Conservation (phyloP, 176 grass and related monocot genomes). For the Hsuehochloa calcarea region DNA sequence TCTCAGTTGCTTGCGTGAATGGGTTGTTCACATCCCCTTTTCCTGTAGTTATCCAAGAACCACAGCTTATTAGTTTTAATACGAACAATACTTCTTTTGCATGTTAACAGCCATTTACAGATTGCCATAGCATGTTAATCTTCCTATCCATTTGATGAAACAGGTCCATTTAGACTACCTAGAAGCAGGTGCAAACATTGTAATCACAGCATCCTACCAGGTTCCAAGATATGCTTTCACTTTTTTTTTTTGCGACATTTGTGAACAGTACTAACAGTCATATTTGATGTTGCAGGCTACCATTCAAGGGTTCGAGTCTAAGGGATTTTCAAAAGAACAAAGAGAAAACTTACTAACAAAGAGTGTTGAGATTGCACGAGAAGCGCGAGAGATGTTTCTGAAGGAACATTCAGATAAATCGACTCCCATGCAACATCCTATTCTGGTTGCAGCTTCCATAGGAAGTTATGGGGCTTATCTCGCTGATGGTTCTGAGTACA, state of each 20-base stretch:
- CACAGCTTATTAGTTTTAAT: not conserved
- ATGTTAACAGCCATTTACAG: not conserved
- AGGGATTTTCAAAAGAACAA: slow-evolving; percentile 73
- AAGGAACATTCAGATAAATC: slow-evolving; percentile 42
- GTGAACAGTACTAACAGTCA: not conserved
- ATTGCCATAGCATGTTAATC: slow-evolving; percentile 4
- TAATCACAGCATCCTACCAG: slow-evolving; percentile 96
- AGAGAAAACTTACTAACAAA: slow-evolving; percentile 64
- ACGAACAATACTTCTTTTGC: not conserved
- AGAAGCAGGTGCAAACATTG: slow-evolving; percentile 79
- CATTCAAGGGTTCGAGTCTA: slow-evolving; percentile 80
- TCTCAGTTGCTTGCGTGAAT: not conserved
- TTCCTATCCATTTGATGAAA: slow-evolving; percentile 24
- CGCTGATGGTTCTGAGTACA: slow-evolving; percentile 97
- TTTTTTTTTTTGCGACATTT: not conserved
- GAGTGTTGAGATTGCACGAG: slow-evolving; percentile 78
- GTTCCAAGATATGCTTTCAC: slow-evolving; percentile 30
- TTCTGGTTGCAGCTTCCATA: slow-evolving; percentile 84
- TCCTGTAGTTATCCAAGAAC: not conserved
- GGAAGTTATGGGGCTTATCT: slow-evolving; percentile 98
- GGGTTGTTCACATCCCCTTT: not conserved
- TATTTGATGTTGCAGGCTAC: slow-evolving; percentile 59
- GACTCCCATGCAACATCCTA: slow-evolving; percentile 38
- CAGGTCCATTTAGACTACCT: slow-evolving; percentile 97
- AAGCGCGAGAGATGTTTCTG: slow-evolving; percentile 70